These are phyloP conservation scores for Citrus sinensis DNA, from an alignment of 345 rosid species.

Conservation along the genomic window DNA sequence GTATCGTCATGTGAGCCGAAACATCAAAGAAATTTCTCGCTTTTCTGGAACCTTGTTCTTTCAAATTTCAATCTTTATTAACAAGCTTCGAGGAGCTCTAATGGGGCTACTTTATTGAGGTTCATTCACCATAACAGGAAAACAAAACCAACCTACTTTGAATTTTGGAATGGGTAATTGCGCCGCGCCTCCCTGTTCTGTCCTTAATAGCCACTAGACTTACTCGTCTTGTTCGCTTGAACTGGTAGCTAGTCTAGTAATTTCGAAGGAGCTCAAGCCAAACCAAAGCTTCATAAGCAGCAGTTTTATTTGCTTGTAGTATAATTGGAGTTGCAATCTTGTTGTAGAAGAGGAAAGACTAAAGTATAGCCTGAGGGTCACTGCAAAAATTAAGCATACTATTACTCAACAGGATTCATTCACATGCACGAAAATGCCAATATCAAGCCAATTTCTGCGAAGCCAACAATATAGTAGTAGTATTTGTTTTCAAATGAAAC, in stretches of 20 bases:
- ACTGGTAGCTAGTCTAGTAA: not conserved
- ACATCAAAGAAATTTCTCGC: constrained; percentile 13
- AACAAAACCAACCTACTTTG: not conserved
- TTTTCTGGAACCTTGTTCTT: constrained; percentile 7
- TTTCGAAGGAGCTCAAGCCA: not conserved
- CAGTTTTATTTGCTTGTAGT: not conserved
- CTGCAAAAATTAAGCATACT: not conserved
- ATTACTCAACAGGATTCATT: not conserved
- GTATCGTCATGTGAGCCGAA: not conserved
- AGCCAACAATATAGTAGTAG: not conserved
- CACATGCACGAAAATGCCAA: not conserved
- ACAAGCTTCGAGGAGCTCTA: not conserved
- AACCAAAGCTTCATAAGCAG: not conserved
- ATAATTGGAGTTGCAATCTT: not conserved
- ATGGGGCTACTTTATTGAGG: not conserved
- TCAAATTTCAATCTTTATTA: not conserved
- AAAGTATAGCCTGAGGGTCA: not conserved
- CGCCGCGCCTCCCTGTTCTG: not conserved
- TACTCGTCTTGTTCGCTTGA: not conserved
- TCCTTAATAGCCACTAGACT: not conserved
- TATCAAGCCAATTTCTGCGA: not conserved
- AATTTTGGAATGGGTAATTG: not conserved
- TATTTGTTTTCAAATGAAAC: not conserved
- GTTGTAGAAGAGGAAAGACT: not conserved
- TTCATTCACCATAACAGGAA: not conserved